Evolutionary conservation across 192 early-diverging fungal species (phyloP).

Genomic region (Irineochytrium annulatum): DNA sequence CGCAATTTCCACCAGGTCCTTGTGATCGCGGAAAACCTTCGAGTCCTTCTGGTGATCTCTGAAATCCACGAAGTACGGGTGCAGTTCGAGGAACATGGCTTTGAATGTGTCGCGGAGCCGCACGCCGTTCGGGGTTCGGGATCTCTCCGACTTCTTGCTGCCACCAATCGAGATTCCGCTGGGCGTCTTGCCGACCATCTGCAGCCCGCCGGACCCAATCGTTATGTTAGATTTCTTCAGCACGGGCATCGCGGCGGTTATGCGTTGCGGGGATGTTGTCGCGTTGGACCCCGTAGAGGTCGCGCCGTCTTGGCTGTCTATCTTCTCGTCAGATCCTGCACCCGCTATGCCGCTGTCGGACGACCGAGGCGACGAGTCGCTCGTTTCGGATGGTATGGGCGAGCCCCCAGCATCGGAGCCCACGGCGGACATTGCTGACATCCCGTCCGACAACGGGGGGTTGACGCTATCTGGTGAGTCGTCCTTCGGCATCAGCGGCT

Average conservation of each 20-base stretch:
- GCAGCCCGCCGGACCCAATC: constrained; percentile 51
- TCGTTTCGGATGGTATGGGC: too few relatives aligned
- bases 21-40: constrained; percentile 65
- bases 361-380: too few relatives aligned
- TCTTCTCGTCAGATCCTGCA: neutral
- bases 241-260: constrained; percentile 34
- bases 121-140: constrained; percentile 43
- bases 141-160: constrained; percentile 40
- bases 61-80: constrained; percentile 72
- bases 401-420: neutral
- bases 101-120: constrained; percentile 62
- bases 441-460: too few relatives aligned
- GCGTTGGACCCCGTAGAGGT: neutral
- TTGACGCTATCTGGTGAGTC: too few relatives aligned
- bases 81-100: constrained; percentile 53
- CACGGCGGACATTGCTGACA: too few relatives aligned
- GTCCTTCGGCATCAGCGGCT: too few relatives aligned
- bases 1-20: constrained; percentile 58
- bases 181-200: constrained; percentile 28
- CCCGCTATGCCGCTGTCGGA: too few relatives aligned
- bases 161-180: constrained; percentile 9
- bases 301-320: too few relatives aligned
- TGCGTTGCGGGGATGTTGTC: constrained; percentile 8
- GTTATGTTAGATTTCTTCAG: constrained; percentile 32
- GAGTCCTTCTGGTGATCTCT: constrained; percentile 59